phyloP scores from a whole-genome alignment of 1,284 basidiomycete genomes.

The Wolfiporia cocos region DNA sequence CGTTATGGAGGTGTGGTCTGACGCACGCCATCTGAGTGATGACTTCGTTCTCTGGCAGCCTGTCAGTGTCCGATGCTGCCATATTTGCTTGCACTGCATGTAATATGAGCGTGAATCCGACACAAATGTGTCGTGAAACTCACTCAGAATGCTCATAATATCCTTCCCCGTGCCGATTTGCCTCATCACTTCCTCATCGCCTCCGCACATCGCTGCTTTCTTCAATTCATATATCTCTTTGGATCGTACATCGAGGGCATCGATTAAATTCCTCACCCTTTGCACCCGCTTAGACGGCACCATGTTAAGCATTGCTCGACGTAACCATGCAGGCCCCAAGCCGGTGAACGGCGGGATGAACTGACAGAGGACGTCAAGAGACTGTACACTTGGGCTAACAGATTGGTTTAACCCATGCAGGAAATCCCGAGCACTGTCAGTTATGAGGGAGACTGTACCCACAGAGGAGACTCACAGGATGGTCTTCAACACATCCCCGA shows the following conservation, averaged over 20 bases:
- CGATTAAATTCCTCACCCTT: background rate
- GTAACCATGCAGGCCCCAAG: background rate
- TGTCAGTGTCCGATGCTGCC: too few species aligned
- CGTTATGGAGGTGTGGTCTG: too few species aligned
- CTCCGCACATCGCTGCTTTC: background rate
- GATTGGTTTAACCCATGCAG: background rate
- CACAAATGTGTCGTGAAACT: too few species aligned
- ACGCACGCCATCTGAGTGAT: too few species aligned
- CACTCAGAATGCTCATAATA: too few species aligned
- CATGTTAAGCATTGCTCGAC: background rate
- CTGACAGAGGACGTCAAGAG: background rate
- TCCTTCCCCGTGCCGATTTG: too few species aligned
- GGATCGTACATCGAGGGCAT: background rate
- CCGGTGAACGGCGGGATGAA: background rate
- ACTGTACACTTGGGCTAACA: background rate
- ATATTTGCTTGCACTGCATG: too few species aligned
- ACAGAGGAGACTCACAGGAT: too few species aligned
- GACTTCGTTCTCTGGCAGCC: too few species aligned
- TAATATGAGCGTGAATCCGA: too few species aligned
- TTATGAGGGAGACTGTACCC: background rate
- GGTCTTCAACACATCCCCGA: slow-evolving; percentile 22
- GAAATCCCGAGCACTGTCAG: background rate
- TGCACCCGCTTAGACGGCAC: background rate
- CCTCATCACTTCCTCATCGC: background rate
- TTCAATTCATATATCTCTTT: background rate